Evolutionary conservation across 1,139 yeast species (phyloP), one percentile per base, ranked within the genome.

Genomic region (Debaryomyces psychrophilus): DNA sequence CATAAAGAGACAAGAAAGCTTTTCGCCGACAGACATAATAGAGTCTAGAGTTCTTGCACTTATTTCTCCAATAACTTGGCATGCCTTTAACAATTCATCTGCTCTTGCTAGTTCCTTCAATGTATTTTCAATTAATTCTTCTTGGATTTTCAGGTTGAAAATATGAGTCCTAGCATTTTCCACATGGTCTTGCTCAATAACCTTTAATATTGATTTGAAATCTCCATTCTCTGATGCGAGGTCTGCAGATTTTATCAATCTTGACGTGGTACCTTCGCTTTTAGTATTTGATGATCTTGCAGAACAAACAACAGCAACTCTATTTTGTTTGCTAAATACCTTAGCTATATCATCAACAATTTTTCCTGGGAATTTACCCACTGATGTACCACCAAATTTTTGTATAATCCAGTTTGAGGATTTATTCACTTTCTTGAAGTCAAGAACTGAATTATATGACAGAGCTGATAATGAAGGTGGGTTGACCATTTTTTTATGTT

Each of bases 301-400:
- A 29, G 96, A 87, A 64, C 99, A 93, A 4, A 93, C 99, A 22
- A 93, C 95, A 1, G 96, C 97, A n/a, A 92, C 96, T 46, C 86
- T 77, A 58, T 81, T 79, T 22, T 71, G 69, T 40, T 76, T 62
- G 31, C 83, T 73, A 61, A 83, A 88, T 28, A 74, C 81, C 60
- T 82, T 82, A 46, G 90, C 87, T 44, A 93, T 90, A 54, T 90
- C 89, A 53, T 87, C 87, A 14, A 90, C 92, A 45, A 93, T 93
- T 53, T 85, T 80, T 45, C 77, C 82, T 5, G 97, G 89, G 65
- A 92, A 92, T 64, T 93, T 93, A 26, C 99, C 99, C 31, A 93
- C 97, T 38, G 95, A 85, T n/a, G 99, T 93, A 44, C 99, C 99
- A 37, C 99, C 99, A 60, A 89, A 93, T 67, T 93, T 93, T 65